Conservation (phyloP, 257 asterid species). For the Solanum pimpinellifolium region DNA sequence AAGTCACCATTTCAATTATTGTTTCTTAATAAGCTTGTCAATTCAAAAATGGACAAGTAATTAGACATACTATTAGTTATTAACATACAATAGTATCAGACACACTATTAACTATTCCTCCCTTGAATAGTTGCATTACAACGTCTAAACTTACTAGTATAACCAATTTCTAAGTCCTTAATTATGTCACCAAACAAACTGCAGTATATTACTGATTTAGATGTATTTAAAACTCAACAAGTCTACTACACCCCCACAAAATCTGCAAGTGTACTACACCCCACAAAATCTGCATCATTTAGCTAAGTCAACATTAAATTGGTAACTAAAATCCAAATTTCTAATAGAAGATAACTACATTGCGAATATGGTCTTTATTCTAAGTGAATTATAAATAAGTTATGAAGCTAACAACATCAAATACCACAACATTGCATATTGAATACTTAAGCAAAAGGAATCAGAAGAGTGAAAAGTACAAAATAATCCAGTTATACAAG, state of each 20-base stretch:
- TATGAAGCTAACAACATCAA: background rate
- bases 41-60: too few relatives aligned
- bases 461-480: background rate
- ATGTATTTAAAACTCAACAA: background rate
- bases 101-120: background rate
- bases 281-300: background rate
- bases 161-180: background rate
- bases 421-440: background rate
- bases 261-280: background rate
- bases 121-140: background rate
- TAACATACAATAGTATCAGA: background rate
- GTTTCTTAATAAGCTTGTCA: too few relatives aligned
- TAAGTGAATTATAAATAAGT: background rate
- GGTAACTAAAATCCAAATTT: background rate
- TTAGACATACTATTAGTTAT: background rate
- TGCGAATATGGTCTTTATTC: background rate
- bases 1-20: too few relatives aligned
- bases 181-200: background rate
- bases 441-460: background rate
- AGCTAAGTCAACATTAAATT: background rate
- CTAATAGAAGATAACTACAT: background rate
- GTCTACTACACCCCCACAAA: background rate
- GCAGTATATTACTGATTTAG: background rate
- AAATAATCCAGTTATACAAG: background rate
- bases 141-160: background rate